Conservation (phyloP, 2,329 filamentous ascomycete species). For the Colletotrichum viniferum region DNA sequence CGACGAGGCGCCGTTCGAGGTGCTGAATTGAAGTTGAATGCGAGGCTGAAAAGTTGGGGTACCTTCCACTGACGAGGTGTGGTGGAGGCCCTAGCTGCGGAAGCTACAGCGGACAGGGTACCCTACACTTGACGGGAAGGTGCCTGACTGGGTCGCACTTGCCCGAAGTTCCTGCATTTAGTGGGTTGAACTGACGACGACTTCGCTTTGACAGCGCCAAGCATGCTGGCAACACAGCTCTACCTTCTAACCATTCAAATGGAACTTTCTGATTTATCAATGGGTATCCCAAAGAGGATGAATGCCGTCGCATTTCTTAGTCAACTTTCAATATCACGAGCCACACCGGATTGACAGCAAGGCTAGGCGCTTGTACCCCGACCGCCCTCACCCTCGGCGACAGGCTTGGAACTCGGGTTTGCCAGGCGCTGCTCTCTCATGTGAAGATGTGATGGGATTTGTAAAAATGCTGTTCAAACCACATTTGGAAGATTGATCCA, state of each 20-base stretch:
- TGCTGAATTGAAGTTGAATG: neutral
- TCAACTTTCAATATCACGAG: too few species aligned
- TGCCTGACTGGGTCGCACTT: neutral
- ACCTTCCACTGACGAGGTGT: neutral
- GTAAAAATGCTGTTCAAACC: neutral
- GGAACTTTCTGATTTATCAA: fast-evolving
- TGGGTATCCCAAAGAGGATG: fast-evolving
- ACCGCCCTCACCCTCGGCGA: neutral
- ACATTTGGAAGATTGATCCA: neutral
- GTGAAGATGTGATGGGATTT: neutral
- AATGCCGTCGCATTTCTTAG: neutral
- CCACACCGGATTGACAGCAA: too few species aligned
- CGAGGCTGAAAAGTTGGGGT: constrained; percentile 1
- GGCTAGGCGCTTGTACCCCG: too few species aligned
- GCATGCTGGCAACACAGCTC: neutral
- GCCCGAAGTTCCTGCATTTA: neutral
- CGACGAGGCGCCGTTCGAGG: neutral
- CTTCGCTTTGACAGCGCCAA: neutral
- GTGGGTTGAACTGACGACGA: neutral
- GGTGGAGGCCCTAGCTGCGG: neutral
- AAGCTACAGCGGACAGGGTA: neutral
- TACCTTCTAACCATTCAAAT: neutral
- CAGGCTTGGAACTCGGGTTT: neutral
- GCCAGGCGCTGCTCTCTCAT: neutral
- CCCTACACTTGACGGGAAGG: neutral